Conservation (phyloP, 2,329 filamentous ascomycete species). For the Fusarium annulatum region DNA sequence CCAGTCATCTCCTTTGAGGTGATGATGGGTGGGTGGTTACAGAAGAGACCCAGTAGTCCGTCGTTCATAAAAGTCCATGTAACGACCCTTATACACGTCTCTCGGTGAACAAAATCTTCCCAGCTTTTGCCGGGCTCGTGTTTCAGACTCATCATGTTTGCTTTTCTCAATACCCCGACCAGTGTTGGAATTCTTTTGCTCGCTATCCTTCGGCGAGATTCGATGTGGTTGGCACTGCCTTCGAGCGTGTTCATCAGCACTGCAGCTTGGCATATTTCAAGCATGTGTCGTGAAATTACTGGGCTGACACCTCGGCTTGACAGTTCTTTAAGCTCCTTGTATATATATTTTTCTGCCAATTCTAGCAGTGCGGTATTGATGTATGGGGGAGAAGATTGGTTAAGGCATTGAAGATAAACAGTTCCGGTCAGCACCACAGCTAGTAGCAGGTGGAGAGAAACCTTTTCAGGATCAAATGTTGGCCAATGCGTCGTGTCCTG, state of each 20-base stretch:
- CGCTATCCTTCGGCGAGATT: conserved; percentile 8
- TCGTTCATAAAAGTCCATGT: conserved; percentile 29
- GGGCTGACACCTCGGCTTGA: not conserved
- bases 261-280: conserved; percentile 29
- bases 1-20: conserved; percentile 28
- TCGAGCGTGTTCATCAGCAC: conserved; percentile 16
- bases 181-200: conserved; percentile 15
- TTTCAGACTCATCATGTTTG: not conserved
- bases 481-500: conserved; percentile 27
- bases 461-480: conserved; percentile 23
- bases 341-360: conserved; percentile 28
- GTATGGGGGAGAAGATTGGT: accelerated
- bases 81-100: conserved; percentile 32
- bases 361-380: not conserved
- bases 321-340: conserved; percentile 4
- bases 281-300: not conserved
- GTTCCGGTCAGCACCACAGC: conserved; percentile 10
- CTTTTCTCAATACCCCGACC: conserved; percentile 5
- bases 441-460: conserved; percentile 12
- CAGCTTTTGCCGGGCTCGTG: not conserved
- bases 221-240: not conserved
- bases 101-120: conserved; percentile 13
- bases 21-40: conserved; percentile 20
- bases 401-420: not conserved
- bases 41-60: conserved; percentile 9